Conservation (phyloP, 768 basidiomycete genomes). For the Boletus tomentosulus region DNA sequence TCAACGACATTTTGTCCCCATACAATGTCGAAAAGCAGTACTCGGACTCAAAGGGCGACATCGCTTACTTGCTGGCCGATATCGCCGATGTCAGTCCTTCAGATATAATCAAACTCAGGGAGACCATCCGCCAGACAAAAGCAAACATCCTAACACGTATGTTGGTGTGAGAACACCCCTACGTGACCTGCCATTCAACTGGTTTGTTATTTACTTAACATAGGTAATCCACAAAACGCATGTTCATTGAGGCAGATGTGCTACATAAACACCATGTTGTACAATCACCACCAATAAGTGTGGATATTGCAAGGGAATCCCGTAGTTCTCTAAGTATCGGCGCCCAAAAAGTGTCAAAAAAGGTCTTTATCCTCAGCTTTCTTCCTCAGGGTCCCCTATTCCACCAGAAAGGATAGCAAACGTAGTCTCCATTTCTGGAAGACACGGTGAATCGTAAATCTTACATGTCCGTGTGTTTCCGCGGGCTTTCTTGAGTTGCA, state of each 20-base stretch:
- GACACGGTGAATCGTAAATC: constrained; percentile 96
- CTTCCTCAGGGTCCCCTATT: constrained; percentile 93
- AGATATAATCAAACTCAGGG: constrained; percentile 75
- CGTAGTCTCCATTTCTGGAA: constrained; percentile 93
- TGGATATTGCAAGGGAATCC: not conserved
- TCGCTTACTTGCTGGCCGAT: constrained; percentile 96
- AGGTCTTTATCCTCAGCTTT: constrained; percentile 38
- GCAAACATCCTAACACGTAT: constrained; percentile 90
- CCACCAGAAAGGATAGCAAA: constrained; percentile 92
- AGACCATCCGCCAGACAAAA: constrained; percentile 69
- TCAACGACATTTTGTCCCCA: constrained; percentile 91
- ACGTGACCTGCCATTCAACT: constrained; percentile 48
- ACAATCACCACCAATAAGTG: not conserved
- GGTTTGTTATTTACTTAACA: constrained; percentile 24
- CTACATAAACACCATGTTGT: not conserved
- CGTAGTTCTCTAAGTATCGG: constrained; percentile 4
- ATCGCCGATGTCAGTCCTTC: constrained; percentile 83
- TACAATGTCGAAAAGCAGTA: constrained; percentile 99
- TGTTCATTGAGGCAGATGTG: not conserved
- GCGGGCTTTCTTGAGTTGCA: constrained; percentile 90
- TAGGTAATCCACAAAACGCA: constrained; percentile 12
- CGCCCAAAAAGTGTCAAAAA: not conserved
- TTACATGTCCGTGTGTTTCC: constrained; percentile 92
- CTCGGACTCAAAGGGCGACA: constrained; percentile 92
- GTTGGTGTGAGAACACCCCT: constrained; percentile 47